Conservation (phyloP, 2,329 filamentous ascomycete species). For the Aspergillus ustus region DNA sequence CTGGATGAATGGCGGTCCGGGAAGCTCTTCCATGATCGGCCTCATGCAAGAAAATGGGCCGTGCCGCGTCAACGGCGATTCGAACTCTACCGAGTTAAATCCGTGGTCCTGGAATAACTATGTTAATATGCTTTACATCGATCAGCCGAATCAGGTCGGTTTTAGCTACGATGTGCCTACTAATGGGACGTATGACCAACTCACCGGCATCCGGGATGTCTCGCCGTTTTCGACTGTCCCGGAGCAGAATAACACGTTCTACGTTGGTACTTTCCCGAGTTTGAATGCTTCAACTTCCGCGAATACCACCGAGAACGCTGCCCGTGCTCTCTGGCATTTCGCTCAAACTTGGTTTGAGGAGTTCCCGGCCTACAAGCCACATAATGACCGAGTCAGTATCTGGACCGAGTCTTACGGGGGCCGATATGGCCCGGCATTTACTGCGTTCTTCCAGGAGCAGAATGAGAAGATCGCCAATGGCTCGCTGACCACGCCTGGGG, state of each 20-base stretch:
- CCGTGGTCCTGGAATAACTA: conserved; percentile 67
- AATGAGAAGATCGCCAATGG: conserved; percentile 46
- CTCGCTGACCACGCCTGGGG: conserved; percentile 29
- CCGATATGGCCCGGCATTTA: conserved; percentile 48
- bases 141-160: conserved; percentile 66
- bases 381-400: conserved; percentile 55
- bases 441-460: conserved; percentile 47
- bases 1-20: conserved; percentile 67
- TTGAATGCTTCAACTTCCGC: conserved; percentile 50
- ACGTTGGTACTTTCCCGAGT: conserved; percentile 58
- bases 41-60: conserved; percentile 58
- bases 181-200: conserved; percentile 45
- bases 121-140: conserved; percentile 72
- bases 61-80: conserved; percentile 58
- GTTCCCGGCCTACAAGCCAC: conserved; percentile 66
- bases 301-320: conserved; percentile 58
- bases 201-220: conserved; percentile 31
- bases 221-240: conserved; percentile 34
- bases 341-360: conserved; percentile 65
- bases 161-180: conserved; percentile 58
- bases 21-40: conserved; percentile 62
- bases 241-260: conserved; percentile 57
- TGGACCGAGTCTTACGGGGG: conserved; percentile 54
- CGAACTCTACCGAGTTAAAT: conserved; percentile 57
- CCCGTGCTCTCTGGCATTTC: conserved; percentile 63